Base-by-base conservation (phyloP, 2,329 filamentous ascomycete genomes). In the Aureobasidium lini region DNA sequence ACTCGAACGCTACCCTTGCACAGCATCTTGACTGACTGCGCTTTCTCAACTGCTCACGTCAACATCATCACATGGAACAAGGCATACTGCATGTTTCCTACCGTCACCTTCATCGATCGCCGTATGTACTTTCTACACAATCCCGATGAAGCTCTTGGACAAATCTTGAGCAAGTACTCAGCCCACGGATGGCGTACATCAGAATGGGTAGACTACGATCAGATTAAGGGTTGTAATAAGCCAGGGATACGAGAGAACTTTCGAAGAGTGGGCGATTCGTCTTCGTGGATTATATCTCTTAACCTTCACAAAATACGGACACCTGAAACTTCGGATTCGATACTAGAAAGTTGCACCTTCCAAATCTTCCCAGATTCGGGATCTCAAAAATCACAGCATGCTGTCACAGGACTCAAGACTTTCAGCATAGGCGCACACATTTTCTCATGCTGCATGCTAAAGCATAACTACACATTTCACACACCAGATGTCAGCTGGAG, bases 21-120 rank as follows among this genome's bases (percentile, higher is more conserved):
- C 34, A 57, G 52, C 9, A 53, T 61, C 5, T 39, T 61, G 44
- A 53, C 34, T 11, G 46, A 49, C 9, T 50, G 53, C 29, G 54
- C 54, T n/a, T 57, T 52, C 9, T 49, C 60, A 4, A 58, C 60
- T 6, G 60, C 60, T 15, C 60, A 53, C 10, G 60, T 47, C 39
- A 61, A 61, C 31, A 18, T 59, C 31, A 52, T 61, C n/a, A 40
- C 46, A 2, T 61, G 60, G 60, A 59, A 61, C 48, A 57, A 53
- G 49, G 60, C 53, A 6, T 61, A 61, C 31, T 44, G 43, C 28
- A 42, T 61, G n/a, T 61, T 61, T 23, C 60, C 60, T 1, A 44
- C 53, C 5, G n/a, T 61, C 6, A 61, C 60, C 5, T 58, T 61
- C 37, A 28, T 32, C 9, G 39, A 57, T 28, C 42, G 56, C 28